Evolutionary conservation across 2,329 filamentous ascomycete genomes (phyloP), one percentile per base, ranked within the genome.

Genomic region (Fusarium begoniae): DNA sequence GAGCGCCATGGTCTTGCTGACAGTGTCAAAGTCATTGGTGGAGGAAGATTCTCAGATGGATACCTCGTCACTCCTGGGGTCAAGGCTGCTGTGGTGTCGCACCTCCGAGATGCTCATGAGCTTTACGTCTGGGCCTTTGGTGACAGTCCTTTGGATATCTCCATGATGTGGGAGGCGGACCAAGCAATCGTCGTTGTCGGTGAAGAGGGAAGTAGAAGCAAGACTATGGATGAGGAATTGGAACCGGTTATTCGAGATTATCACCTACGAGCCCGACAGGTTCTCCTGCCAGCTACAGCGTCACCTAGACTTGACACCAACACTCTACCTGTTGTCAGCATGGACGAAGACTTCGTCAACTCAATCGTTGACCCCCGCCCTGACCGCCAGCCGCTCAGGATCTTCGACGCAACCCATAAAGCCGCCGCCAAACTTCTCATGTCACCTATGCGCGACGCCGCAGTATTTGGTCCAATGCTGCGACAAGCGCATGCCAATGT

Each of bases 61-160:
- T 82, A 86, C 32, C 83, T 91, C 18, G 82, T 92, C 32, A 89
- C 86, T 2, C 80, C 85, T 12, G 73, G 68, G 1, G 79, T 87
- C 26, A 92, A 92, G 77, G 85, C 80, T 4, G 75, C 74, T 1
- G 47, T 91, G 30, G 87, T 90, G 2, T 57, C 58, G 4, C 80
- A 76, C 6, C 76, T 91, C 26, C 80, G 79, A 59, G 32, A 81
- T 0, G 24, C 24, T 1, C 70, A 85, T 45, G 8, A 79, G 0
- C 50, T 84, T 83, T 89, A 50, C 85, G 86, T 91, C 24, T 86
- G 82, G 78, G 90, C 88, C 0, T 89, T 92, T 72, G 90, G 90
- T n/a, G 89, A 91, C 73, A 89, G 90, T 71, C 83, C 83, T 0
- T 68, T 91, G 12, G 90, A 92, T 72, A 44, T 92, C 24, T 79